Evolutionary conservation across 768 basidiomycete species (phyloP).

Genomic region (Pleurotus cornucopiae): DNA sequence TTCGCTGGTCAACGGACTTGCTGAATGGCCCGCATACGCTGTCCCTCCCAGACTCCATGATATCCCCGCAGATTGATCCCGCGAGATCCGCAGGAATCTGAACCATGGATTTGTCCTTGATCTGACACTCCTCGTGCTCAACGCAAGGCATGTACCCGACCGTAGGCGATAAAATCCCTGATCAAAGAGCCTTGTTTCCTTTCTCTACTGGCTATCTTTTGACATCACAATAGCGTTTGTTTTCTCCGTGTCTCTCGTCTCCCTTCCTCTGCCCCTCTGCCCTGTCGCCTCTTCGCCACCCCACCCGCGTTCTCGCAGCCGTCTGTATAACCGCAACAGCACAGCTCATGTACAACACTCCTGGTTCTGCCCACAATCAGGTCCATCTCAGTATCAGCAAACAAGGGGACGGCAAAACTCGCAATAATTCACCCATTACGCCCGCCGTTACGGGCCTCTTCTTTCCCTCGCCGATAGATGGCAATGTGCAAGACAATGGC

Average conservation of each 20-base stretch:
- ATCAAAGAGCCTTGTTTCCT: constrained; percentile 13
- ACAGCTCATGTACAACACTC: constrained; percentile 10
- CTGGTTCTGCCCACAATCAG: constrained; percentile 10
- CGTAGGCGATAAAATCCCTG: constrained; percentile 24
- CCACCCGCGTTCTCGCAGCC: constrained; percentile 4
- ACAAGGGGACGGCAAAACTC: constrained; percentile 1
- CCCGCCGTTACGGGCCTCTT: constrained; percentile 46
- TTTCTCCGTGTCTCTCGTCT: constrained; percentile 17
- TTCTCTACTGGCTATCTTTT: constrained; percentile 11
- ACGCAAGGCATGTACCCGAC: constrained; percentile 29
- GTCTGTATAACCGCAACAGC: constrained; percentile 8
- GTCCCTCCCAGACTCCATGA: constrained; percentile 19
- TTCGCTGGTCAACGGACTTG: constrained; percentile 14
- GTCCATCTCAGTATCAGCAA: constrained; percentile 5
- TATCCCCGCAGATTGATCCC: constrained; percentile 27
- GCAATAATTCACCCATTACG: constrained; percentile 30
- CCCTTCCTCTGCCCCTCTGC: constrained; percentile 12
- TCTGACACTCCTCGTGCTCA: constrained; percentile 36
- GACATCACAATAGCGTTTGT: constrained; percentile 10
- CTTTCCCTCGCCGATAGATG: constrained; percentile 42
- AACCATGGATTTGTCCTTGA: constrained; percentile 16
- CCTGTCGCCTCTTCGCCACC: not conserved
- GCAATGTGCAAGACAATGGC: constrained; percentile 11
- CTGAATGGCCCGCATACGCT: constrained; percentile 12
- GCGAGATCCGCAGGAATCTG: constrained; percentile 5